Evolutionary conservation across 352 stramenopile species (phyloP).

Genomic region (Phytophthora macrochlamydospora): DNA sequence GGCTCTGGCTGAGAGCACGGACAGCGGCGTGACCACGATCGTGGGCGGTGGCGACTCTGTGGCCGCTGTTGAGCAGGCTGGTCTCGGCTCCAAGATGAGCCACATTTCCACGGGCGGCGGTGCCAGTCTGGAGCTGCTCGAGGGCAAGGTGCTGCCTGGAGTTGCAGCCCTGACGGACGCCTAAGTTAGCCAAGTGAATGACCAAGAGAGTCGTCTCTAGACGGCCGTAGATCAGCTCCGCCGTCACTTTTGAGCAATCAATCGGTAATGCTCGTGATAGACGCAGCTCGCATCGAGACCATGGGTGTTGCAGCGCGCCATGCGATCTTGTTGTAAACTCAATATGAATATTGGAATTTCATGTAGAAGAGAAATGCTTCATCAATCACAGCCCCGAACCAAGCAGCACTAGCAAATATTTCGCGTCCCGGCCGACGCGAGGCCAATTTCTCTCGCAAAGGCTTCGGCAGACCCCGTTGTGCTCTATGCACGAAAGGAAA

Average conservation of each 20-base stretch:
- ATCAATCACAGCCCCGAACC: background rate
- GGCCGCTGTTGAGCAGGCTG: constrained; percentile 93
- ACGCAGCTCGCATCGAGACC: constrained; percentile 12
- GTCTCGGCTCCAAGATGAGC: constrained; percentile 93
- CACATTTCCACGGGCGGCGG: constrained; percentile 99
- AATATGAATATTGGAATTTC: constrained; percentile 24
- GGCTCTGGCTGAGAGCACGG: constrained; percentile 90
- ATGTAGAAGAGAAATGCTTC: background rate
- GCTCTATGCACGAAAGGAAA: background rate
- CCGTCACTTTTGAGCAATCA: constrained; percentile 17
- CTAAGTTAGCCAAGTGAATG: constrained; percentile 28
- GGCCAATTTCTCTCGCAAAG: background rate
- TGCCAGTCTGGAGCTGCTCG: constrained; percentile 98
- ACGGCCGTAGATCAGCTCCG: constrained; percentile 6
- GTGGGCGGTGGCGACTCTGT: constrained; percentile 97
- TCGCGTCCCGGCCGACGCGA: constrained; percentile 15
- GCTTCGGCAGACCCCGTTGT: constrained; percentile 14
- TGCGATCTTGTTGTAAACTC: constrained; percentile 12
- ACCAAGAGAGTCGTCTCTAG: constrained; percentile 7
- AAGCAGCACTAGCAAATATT: constrained; percentile 6
- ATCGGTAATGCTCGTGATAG: constrained; percentile 17
- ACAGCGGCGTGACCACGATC: constrained; percentile 84
- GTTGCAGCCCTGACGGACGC: constrained; percentile 92
- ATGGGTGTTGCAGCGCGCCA: background rate
- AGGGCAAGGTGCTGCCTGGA: constrained; percentile 97